Conservation (phyloP, 169 alveolate genomes). For the Cryptosporidium parvum region DNA sequence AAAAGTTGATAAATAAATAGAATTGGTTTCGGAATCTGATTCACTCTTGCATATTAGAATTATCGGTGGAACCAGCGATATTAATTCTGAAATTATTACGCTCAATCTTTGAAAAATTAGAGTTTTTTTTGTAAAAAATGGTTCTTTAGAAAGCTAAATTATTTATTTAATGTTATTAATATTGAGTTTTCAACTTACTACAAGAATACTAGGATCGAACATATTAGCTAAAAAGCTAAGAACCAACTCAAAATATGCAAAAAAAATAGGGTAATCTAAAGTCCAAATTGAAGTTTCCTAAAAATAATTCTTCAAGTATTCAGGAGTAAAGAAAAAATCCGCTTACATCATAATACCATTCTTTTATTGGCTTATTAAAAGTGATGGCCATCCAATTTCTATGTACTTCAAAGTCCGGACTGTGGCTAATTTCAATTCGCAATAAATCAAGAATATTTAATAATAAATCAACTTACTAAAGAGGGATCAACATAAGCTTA, state of each 20-base stretch:
- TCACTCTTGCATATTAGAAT: background rate
- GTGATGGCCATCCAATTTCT: slow-evolving; percentile 90
- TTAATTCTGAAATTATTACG: slow-evolving; percentile 82
- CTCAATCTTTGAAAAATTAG: slow-evolving; percentile 82
- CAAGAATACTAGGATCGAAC: slow-evolving; percentile 80
- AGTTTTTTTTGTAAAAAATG: slow-evolving; percentile 74
- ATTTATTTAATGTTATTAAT: background rate
- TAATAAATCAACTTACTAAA: slow-evolving; percentile 2
- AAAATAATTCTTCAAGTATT: background rate
- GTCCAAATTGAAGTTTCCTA: slow-evolving; percentile 86
- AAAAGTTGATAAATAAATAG: slow-evolving; percentile 17
- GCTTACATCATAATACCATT: slow-evolving; percentile 83
- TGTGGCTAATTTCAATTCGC: slow-evolving; percentile 24
- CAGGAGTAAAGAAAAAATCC: background rate
- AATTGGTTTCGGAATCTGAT: slow-evolving; percentile 29
- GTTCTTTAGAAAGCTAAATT: slow-evolving; percentile 48
- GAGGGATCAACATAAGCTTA: slow-evolving; percentile 41
- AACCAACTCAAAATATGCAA: slow-evolving; percentile 88
- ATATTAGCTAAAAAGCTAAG: slow-evolving; percentile 81
- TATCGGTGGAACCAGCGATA: slow-evolving; percentile 71
- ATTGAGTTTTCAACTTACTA: slow-evolving; percentile 60
- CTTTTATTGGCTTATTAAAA: slow-evolving; percentile 82
- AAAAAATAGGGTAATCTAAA: slow-evolving; percentile 89
- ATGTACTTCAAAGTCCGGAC: slow-evolving; percentile 89
- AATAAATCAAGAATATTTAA: background rate